These are phyloP conservation scores for Linum trigynum DNA, from an alignment of 345 rosid species.

Conservation along the genomic window DNA sequence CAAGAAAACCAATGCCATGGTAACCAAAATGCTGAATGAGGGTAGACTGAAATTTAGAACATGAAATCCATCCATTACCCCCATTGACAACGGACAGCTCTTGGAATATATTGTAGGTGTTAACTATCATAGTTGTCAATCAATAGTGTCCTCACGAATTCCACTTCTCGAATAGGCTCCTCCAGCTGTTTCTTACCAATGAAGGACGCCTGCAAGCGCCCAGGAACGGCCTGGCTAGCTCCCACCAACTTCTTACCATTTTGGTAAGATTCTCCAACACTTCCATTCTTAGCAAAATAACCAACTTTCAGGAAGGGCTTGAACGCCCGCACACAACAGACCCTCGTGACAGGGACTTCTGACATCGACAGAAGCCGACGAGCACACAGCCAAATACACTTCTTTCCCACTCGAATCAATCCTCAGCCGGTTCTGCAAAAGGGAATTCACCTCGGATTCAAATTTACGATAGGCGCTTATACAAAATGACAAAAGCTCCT, in stretches of 20 bases:
- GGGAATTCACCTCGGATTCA: not conserved
- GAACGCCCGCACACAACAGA: not conserved
- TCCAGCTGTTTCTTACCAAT: conserved; percentile 29
- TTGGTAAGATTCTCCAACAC: not conserved
- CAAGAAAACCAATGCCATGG: conserved; percentile 13
- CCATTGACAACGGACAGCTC: conserved; percentile 80
- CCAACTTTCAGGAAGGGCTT: not conserved
- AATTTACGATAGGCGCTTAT: not conserved
- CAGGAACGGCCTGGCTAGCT: conserved; percentile 37
- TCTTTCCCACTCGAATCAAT: not conserved
- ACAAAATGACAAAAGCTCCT: not conserved
- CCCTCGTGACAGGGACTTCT: not conserved
- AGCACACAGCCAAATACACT: not conserved
- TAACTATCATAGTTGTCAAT: conserved; percentile 95
- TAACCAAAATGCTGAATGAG: not conserved
- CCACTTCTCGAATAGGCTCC: conserved; percentile 41
- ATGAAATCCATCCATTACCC: conserved; percentile 24
- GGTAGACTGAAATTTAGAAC: not conserved
- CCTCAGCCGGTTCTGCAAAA: not conserved
- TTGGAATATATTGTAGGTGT: conserved; percentile 83
- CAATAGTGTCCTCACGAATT: conserved; percentile 70
- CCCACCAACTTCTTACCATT: conserved; percentile 19
- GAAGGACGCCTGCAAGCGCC: conserved; percentile 46
- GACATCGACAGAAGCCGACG: not conserved
- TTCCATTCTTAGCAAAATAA: not conserved